Evolutionary conservation across 73 alveolate genomes (phyloP).

Genomic region (Paramecium octaurelia): DNA sequence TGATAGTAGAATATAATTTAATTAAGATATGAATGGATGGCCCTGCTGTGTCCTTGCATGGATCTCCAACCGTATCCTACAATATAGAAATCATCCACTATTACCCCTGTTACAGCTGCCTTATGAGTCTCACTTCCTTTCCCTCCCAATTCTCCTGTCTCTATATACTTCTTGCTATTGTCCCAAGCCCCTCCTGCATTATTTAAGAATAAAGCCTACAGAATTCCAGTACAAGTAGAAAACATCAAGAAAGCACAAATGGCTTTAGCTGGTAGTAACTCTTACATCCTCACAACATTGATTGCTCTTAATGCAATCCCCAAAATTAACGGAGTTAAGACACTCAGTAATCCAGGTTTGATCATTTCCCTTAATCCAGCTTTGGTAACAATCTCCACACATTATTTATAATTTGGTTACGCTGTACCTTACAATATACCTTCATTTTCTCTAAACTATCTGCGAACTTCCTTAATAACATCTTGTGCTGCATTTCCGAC

Average conservation of each 20-base stretch:
- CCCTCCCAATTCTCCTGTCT: conserved; percentile 88
- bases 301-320: conserved; percentile 71
- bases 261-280: conserved; percentile 76
- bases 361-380: conserved; percentile 84
- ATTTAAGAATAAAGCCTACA: conserved; percentile 86
- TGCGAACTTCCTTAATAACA: conserved; percentile 83
- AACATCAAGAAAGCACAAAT: conserved; percentile 84
- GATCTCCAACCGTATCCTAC: conserved; percentile 93
- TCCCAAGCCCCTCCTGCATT: conserved; percentile 98
- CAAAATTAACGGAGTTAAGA: conserved; percentile 71
- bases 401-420: conserved; percentile 75
- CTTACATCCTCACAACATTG: conserved; percentile 58
- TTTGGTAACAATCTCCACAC: conserved; percentile 74
- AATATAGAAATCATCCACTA: not conserved
- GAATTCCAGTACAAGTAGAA: conserved; percentile 87
- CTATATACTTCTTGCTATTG: conserved; percentile 89
- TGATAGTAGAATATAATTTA: conserved; percentile 82
- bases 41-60: conserved; percentile 90
- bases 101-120: conserved; percentile 89
- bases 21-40: conserved; percentile 87
- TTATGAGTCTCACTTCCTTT: conserved; percentile 93
- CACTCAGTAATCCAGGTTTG: conserved; percentile 78
- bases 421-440: conserved; percentile 74
- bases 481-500: conserved; percentile 85
- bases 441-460: conserved; percentile 79